Conservation (phyloP, 2,329 filamentous ascomycete genomes). For the Epichloe bromicola region DNA sequence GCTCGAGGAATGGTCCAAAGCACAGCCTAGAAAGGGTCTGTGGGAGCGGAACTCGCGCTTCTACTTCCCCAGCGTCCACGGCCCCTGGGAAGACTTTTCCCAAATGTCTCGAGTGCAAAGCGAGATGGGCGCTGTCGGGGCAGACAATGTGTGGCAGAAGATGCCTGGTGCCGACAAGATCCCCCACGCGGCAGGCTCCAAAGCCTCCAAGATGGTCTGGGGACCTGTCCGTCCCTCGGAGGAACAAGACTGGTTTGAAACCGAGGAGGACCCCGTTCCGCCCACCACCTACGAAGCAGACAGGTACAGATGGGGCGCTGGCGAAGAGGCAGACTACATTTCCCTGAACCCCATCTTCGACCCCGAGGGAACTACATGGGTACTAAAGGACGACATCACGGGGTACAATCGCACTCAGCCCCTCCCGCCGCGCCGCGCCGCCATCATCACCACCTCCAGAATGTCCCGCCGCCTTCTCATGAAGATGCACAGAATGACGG, state of each 20-base stretch:
- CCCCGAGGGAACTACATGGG: constrained; percentile 76
- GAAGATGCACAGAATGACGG: constrained; percentile 85
- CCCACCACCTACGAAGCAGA: constrained; percentile 63
- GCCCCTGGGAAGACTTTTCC: constrained; percentile 67
- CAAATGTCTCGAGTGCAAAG: constrained; percentile 61
- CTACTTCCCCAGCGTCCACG: constrained; percentile 65
- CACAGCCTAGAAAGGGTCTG: constrained; percentile 64
- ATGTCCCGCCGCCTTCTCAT: constrained; percentile 68
- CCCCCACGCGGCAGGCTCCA: constrained; percentile 19
- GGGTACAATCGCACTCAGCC: constrained; percentile 57
- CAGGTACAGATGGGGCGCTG: constrained; percentile 74
- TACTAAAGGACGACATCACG: constrained; percentile 69
- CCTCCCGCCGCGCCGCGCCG: constrained; percentile 56
- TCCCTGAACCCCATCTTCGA: constrained; percentile 88
- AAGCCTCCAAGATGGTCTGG: constrained; percentile 59
- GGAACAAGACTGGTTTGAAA: constrained; percentile 57
- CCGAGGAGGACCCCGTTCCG: constrained; percentile 59
- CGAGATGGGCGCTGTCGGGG: constrained; percentile 51
- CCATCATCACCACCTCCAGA: constrained; percentile 79
- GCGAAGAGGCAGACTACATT: constrained; percentile 83
- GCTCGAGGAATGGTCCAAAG: constrained; percentile 53
- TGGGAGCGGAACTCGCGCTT: constrained; percentile 73
- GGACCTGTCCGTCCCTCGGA: constrained; percentile 62
- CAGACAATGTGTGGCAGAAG: constrained; percentile 55
- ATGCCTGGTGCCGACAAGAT: constrained; percentile 30